phyloP scores from a whole-genome alignment of 2,329 filamentous ascomycete species.

The Penicillium capsulatum region DNA sequence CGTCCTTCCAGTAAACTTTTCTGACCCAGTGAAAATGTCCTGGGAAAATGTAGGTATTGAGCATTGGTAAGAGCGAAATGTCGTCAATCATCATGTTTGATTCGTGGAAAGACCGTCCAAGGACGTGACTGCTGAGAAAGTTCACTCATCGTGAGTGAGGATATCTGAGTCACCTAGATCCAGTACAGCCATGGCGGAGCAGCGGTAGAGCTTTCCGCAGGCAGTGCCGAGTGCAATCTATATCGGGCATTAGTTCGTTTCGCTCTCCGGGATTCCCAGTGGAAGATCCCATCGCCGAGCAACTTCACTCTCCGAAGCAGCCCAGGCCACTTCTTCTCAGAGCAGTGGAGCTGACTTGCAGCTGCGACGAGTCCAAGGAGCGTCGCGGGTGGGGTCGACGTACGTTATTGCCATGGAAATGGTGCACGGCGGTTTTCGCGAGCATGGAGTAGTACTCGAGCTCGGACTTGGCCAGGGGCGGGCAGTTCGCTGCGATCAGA shows the following conservation, averaged over 20 bases:
- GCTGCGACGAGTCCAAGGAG: conserved; percentile 13
- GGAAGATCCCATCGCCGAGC: conserved; percentile 26
- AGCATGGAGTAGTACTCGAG: conserved; percentile 94
- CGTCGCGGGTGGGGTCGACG: conserved; percentile 48
- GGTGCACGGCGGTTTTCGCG: conserved; percentile 92
- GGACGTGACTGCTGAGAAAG: neutral
- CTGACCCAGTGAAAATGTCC: no score
- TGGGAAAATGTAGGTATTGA: no score
- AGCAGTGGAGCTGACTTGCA: conserved; percentile 26
- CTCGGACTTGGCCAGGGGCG: conserved; percentile 96
- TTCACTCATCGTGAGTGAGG: conserved; percentile 46
- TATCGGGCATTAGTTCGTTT: conserved; percentile 28
- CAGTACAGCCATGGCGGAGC: conserved; percentile 93
- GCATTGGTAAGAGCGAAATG: no score
- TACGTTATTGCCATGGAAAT: conserved; percentile 99
- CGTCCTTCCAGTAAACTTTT: no score
- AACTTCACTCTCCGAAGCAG: conserved; percentile 29
- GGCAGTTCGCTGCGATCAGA: conserved; percentile 92
- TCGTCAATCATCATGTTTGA: conserved; percentile 8
- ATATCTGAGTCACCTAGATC: conserved; percentile 99
- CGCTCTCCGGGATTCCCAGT: conserved; percentile 23
- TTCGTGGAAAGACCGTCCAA: no score
- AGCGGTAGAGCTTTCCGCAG: conserved; percentile 98
- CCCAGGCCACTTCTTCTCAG: conserved; percentile 22
- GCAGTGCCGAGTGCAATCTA: conserved; percentile 98